Evolutionary conservation across 2,329 filamentous ascomycete genomes (phyloP).

Genomic region (Rhynchosporium secalis): DNA sequence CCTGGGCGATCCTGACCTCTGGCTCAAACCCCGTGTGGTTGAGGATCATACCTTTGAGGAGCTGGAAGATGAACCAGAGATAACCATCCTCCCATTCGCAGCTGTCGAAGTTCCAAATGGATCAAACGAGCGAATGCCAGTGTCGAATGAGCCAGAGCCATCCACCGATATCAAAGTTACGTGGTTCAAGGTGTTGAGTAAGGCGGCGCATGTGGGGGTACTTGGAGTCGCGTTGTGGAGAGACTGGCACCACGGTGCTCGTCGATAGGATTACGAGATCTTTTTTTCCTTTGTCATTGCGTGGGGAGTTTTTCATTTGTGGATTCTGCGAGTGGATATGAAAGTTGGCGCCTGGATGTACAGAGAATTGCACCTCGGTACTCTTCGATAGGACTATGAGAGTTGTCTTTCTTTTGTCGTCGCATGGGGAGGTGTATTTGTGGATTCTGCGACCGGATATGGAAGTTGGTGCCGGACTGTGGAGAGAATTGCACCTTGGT

Average conservation of each 20-base stretch:
- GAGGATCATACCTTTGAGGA: not conserved
- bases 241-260: not conserved
- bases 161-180: not conserved
- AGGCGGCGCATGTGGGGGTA: not conserved
- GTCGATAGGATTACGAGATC: not conserved
- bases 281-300: not conserved
- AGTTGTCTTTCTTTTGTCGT: too few relatives aligned
- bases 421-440: too few relatives aligned
- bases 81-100: not conserved
- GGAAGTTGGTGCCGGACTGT: too few relatives aligned
- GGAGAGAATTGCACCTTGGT: too few relatives aligned
- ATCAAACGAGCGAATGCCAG: not conserved
- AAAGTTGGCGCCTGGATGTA: too few relatives aligned
- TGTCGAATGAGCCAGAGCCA: not conserved
- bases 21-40: not conserved
- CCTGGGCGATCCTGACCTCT: not conserved
- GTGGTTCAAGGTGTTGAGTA: not conserved
- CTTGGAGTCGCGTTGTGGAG: not conserved
- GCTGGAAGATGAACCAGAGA: not conserved
- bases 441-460: too few relatives aligned
- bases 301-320: too few relatives aligned
- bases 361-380: too few relatives aligned
- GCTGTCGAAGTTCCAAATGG: not conserved
- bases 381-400: too few relatives aligned
- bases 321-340: too few relatives aligned